Evolutionary conservation across 2,329 filamentous ascomycete genomes (phyloP), one percentile per base, ranked within the genome.

Genomic region (Ceratocystis cacaofunesta): DNA sequence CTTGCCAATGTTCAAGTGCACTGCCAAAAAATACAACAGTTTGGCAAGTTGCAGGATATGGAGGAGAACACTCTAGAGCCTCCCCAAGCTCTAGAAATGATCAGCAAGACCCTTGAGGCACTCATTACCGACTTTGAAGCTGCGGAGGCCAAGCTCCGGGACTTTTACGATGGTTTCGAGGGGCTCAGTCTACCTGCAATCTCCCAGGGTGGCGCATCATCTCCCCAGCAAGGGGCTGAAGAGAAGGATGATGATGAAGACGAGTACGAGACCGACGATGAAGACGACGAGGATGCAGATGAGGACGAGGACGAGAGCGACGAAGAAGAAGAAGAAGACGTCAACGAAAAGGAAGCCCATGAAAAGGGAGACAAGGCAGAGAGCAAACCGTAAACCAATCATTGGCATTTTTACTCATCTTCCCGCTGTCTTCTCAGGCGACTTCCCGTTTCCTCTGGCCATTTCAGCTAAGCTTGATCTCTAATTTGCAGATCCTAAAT

Each of bases 11-110:
- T 99, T 71, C 89, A 90, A 74, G 91, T 96, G 72, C 87, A 85
- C 68, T 99, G 94, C 78, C 92, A 97, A 77, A 91, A 95, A 80
- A 96, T 99, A 72, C 92, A 99, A 76, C 88, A 95, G 72, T 95
- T 86, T 74, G 92, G 92, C 70, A 88, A 88, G 72, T 80, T 83
- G 71, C 90, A 92, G 76, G 91, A 92, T 70, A 83, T 89, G 68
- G 86, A 88, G 55, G 91, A 52, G 91, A 52, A 81, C 79, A 5
- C 77, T 79, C 66, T 85, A 90, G 72, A 77, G 79, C 1, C 85
- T 95, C 71, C 80, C 86, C 77, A 84, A 61, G 90, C 87, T 71
- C 79, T 96, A 44, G 75, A 82, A 68, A 84, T 83, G 68, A 89
- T 95, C 72, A 79, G 79, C 69, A 82, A 85, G 57, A 89, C 86